Evolutionary conservation across 306 rosid species (phyloP), one percentile per base, ranked within the genome.

Genomic region (Cicer cuneatum): DNA sequence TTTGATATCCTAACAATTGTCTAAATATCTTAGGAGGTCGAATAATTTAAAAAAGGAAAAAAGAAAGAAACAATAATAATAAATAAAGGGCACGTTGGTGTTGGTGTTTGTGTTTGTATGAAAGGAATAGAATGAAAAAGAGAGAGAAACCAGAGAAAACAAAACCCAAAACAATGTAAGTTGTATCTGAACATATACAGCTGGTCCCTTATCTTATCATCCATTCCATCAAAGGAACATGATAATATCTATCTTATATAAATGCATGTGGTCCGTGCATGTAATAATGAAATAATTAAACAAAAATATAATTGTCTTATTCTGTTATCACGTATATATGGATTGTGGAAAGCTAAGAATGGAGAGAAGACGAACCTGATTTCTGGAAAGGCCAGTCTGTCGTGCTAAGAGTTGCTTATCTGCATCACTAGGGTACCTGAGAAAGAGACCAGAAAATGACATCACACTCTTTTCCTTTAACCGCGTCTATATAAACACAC

Each of bases 351-450:
- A 81, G 83, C 74, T 6, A 61, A 41, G 77, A 57, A 74, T 52
- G 76, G 67, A 51, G 78, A 78, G 84, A 29, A 29, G 73, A 75
- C 76, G 63, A 82, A 91, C 97, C 94, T 91, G 97, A 85, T 91
- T 91, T 87, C 97, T 84, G 42, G 97, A 91, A 41, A 91, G 87
- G 21, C 97, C 97, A 83, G 97, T 91, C 94, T 91, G 97, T 72
- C 97, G 79, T 19, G 97, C 90, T 75, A 91, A 84, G 85, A 91
- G 94, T 71, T 91, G 97, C 86, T 91, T 91, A 91, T 91, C 97
- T 45, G 97, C 97, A 75, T 91, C 97, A 81, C 97, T 91, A 62
- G 97, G 97, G 66, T 91, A 91, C 97, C 97, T 91, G 97, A 86
- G 92, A 91, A 85, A 87, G 86, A 84, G 89, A 89, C 89, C 92